Evolutionary conservation across 257 asterid genomes (phyloP), one percentile per base, ranked within the genome.

Genomic region (Gentiana straminea): DNA sequence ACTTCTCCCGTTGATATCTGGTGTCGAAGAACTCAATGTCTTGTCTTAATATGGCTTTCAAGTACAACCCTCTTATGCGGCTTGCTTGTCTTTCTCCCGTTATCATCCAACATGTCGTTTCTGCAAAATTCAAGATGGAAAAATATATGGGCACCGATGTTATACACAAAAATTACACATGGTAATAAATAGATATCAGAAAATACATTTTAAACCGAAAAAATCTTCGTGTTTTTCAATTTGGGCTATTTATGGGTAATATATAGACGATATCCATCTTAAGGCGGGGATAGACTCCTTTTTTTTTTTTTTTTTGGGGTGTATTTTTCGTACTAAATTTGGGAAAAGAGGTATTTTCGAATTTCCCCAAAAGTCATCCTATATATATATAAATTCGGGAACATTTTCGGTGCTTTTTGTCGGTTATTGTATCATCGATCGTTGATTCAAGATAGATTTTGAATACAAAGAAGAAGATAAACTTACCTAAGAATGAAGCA

Each of bases 401-500:
- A 24, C 24, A 24, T 24, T 24, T 24, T 24, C 24, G 24, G 24
- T 24, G 24, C 24, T 24, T 24, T 24, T 24, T 24, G 24, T 24
- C 24, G 24, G 24, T 24, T 24, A 24, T 0, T 24, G 24, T 24
- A 24, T 24, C 24, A 24, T 1, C 33, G 41, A 3, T 8, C 63
- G 1, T 24, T 24, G 24, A 24, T 24, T 24, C 24, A 24, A 24
- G 24, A 24, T 24, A 24, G 24, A 24, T 24, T 24, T 24, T 24
- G 44, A 43, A 33, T 2, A 36, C 11, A 48, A 37, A 4, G 32
- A 46, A 11, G n/a, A 11, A 36, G 8, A 9, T 10, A 13, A 13
- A 76, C 95, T 77, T 61, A 86, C 95, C 88, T 49, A 86, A 64
- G 67, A 81, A 68, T 46, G 94, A 68, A 50, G 83, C 78, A 51